These are phyloP conservation scores for Cotoneaster glaucophyllus DNA, from an alignment of 306 rosid species.

Conservation along the genomic window DNA sequence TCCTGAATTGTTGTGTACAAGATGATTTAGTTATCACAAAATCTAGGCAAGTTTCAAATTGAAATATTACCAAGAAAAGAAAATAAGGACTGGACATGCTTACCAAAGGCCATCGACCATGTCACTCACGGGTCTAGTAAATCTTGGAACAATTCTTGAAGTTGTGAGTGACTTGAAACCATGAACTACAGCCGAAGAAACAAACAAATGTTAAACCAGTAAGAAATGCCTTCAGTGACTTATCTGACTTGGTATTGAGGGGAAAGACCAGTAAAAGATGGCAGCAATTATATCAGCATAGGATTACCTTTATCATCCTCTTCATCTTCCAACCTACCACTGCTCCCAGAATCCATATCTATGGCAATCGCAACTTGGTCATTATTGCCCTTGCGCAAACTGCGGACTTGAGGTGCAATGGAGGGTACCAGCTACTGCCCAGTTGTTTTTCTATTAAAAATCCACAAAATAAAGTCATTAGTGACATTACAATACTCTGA, in stretches of 20 bases:
- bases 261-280: slow-evolving; percentile 7
- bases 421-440: slow-evolving; percentile 60
- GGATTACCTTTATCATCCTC: slow-evolving; percentile 89
- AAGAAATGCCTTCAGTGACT: background rate
- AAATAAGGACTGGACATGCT: slow-evolving; percentile 13
- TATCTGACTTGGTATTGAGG: background rate
- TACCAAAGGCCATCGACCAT: slow-evolving; percentile 96
- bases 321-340: slow-evolving; percentile 71
- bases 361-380: slow-evolving; percentile 92
- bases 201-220: slow-evolving; percentile 7
- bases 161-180: slow-evolving; percentile 93
- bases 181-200: slow-evolving; percentile 50
- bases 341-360: slow-evolving; percentile 68
- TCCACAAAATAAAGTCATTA: slow-evolving; percentile 9
- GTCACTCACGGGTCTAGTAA: slow-evolving; percentile 79
- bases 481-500: background rate
- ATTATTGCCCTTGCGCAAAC: slow-evolving; percentile 84
- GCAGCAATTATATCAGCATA: background rate
- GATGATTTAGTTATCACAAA: slow-evolving; percentile 11
- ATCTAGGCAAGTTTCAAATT: background rate
- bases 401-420: slow-evolving; percentile 81
- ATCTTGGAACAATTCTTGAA: slow-evolving; percentile 81
- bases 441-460: slow-evolving; percentile 46
- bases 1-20: slow-evolving; percentile 46
- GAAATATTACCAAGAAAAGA: slow-evolving; percentile 1